Evolutionary conservation across 2,329 filamentous ascomycete species (phyloP).

Genomic region (Ophiostoma populinum): DNA sequence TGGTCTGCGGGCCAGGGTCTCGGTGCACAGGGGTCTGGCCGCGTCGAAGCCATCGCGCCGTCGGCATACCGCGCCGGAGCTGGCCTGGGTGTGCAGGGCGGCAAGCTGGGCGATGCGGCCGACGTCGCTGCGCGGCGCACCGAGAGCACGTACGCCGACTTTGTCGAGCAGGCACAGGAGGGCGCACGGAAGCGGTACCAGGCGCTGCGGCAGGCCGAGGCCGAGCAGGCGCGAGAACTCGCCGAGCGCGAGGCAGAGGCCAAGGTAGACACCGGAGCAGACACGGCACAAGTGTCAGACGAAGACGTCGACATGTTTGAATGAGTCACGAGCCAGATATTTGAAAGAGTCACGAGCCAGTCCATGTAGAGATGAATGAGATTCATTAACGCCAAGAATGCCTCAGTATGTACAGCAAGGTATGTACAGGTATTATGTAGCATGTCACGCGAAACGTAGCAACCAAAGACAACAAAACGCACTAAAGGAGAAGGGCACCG

Average conservation of each 20-base stretch:
- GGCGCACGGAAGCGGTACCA: conserved; percentile 44
- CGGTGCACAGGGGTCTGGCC: conserved; percentile 43
- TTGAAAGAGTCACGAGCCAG: too few species aligned
- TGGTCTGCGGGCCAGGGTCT: conserved; percentile 50
- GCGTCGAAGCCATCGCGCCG: conserved; percentile 45
- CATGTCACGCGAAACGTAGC: too few species aligned
- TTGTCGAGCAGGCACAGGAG: conserved; percentile 46
- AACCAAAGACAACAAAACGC: not conserved
- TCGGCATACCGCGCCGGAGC: conserved; percentile 51
- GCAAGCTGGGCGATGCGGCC: conserved; percentile 51
- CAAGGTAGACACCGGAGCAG: too few species aligned
- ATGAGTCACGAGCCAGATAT: too few species aligned
- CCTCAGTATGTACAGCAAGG: not conserved
- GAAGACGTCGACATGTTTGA: too few species aligned
- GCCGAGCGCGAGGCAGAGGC: not conserved
- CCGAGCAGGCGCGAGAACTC: not conserved
- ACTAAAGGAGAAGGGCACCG: conserved; percentile 13
- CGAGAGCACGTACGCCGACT: conserved; percentile 36
- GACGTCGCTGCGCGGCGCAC: conserved; percentile 46
- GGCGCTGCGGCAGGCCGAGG: conserved; percentile 7
- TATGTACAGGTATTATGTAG: not conserved
- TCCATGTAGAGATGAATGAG: too few species aligned
- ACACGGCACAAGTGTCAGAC: too few species aligned
- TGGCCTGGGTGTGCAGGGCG: conserved; percentile 50
- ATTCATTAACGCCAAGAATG: too few species aligned